A percentile compares a stretch with the other conserved stretches of the same genome.
phyloP scores from a whole-genome alignment of 2,329 filamentous ascomycete species.

The Microdochium nivale region DNA sequence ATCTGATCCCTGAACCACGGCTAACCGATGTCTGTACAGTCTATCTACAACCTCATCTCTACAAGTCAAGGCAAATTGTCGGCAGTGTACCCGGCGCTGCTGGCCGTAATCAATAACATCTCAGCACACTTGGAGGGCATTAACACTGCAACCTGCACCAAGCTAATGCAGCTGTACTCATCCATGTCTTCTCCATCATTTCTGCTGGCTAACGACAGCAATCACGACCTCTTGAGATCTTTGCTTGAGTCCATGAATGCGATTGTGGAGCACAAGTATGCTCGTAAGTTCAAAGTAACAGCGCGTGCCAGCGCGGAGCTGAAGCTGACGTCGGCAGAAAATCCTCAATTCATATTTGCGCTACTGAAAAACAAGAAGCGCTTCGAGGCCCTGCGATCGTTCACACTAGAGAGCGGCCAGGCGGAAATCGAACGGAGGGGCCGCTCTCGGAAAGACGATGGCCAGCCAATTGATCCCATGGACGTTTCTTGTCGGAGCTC shows the following conservation, averaged over 20 bases:
- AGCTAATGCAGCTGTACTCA: constrained; percentile 77
- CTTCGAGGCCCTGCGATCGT: constrained; percentile 76
- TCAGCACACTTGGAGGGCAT: constrained; percentile 75
- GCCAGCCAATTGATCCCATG: constrained; percentile 37
- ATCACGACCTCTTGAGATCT: constrained; percentile 72
- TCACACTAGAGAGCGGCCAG: constrained; percentile 86
- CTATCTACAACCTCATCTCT: constrained; percentile 85
- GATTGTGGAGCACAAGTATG: constrained; percentile 82
- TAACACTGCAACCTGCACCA: constrained; percentile 65
- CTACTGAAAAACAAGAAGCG: constrained; percentile 72
- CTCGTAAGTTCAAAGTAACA: constrained; percentile 41
- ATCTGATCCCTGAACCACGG: neutral
- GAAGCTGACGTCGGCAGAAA: constrained; percentile 43
- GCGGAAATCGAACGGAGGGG: constrained; percentile 81
- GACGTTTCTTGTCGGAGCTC: constrained; percentile 52
- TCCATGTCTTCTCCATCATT: constrained; percentile 94
- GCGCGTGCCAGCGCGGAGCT: constrained; percentile 10
- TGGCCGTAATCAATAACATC: constrained; percentile 91
- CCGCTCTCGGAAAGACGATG: constrained; percentile 58
- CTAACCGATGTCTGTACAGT: constrained; percentile 38
- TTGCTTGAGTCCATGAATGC: constrained; percentile 84
- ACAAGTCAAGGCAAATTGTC: constrained; percentile 84
- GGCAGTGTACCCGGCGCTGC: constrained; percentile 82
- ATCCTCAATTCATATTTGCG: constrained; percentile 71
- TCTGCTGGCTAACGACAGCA: constrained; percentile 83